phyloP scores from a whole-genome alignment of 2,329 filamentous ascomycete genomes.

The Fusarium torreyae region DNA sequence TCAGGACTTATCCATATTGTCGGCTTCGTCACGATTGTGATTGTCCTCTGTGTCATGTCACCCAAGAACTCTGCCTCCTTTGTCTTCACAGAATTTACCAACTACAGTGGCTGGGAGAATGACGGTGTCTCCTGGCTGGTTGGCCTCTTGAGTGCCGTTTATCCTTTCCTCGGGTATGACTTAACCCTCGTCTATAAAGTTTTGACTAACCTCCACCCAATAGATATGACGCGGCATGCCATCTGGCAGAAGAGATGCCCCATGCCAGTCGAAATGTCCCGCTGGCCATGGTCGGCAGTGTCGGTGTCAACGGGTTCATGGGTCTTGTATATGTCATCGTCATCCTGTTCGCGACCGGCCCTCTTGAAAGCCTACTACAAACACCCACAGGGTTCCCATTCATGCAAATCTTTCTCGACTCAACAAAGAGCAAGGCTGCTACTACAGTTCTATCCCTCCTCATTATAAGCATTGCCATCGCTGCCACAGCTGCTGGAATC shows the following conservation, averaged over 20 bases:
- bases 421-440: constrained; percentile 45
- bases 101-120: constrained; percentile 53
- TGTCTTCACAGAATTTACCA: constrained; percentile 53
- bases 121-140: constrained; percentile 55
- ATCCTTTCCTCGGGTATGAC: constrained; percentile 54
- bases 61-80: constrained; percentile 51
- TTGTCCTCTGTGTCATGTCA: constrained; percentile 52
- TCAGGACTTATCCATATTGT: constrained; percentile 49
- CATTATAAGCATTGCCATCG: constrained; percentile 48
- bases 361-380: constrained; percentile 55
- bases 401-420: constrained; percentile 58
- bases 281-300: constrained; percentile 54
- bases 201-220: background rate
- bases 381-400: constrained; percentile 61
- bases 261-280: constrained; percentile 54
- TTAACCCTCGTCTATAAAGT: fast-evolving
- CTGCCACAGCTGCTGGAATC: constrained; percentile 52
- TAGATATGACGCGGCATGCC: constrained; percentile 55
- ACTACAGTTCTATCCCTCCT: constrained; percentile 52
- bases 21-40: constrained; percentile 49
- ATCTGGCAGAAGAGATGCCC: constrained; percentile 55
- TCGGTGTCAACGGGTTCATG: constrained; percentile 61
- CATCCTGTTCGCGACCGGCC: constrained; percentile 60
- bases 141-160: constrained; percentile 52
- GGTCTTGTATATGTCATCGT: constrained; percentile 60